A percentile compares a stretch with the other conserved stretches of the same genome.
These are phyloP conservation scores for Pleurotus tuber-regium DNA, from an alignment of 768 basidiomycete genomes.

Conservation along the genomic window DNA sequence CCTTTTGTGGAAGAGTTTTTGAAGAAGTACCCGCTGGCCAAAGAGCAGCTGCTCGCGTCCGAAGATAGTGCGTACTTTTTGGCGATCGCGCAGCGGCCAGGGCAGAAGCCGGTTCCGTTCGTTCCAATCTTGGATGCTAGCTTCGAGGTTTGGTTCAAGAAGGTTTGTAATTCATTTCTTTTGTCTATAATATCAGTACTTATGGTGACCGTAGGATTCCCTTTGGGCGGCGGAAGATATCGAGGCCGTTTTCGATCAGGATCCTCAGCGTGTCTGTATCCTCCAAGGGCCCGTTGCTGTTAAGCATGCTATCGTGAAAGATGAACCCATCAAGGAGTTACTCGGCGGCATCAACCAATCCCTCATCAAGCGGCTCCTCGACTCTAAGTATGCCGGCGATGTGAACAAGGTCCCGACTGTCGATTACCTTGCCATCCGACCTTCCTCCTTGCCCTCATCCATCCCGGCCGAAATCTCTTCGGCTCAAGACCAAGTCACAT, in stretches of 20 bases:
- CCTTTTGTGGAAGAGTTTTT: constrained; percentile 83
- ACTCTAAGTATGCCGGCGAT: constrained; percentile 77
- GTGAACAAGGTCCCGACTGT: constrained; percentile 68
- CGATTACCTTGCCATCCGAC: constrained; percentile 72
- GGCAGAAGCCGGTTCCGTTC: constrained; percentile 98
- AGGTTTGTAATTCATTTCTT: constrained; percentile 52
- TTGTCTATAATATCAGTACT: constrained; percentile 12
- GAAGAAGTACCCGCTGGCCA: constrained; percentile 77
- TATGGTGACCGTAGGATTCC: constrained; percentile 62
- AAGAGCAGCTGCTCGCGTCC: constrained; percentile 82
- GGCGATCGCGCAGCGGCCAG: constrained; percentile 91
- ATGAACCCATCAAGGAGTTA: constrained; percentile 92
- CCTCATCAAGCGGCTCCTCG: constrained; percentile 77
- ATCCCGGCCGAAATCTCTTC: constrained; percentile 22
- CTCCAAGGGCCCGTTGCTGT: constrained; percentile 96
- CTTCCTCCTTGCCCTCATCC: constrained; percentile 30
- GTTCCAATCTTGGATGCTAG: constrained; percentile 91
- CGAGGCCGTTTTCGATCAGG: constrained; percentile 98
- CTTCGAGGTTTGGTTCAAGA: constrained; percentile 99
- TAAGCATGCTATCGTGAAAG: constrained; percentile 82
- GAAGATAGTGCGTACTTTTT: constrained; percentile 97
- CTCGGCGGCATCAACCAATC: constrained; percentile 82
- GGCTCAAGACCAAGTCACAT: constrained; percentile 41
- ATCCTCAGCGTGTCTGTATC: constrained; percentile 97
- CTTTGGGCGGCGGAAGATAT: constrained; percentile 98